phyloP scores from a whole-genome alignment of 2,329 filamentous ascomycete genomes.

The Epichloe baconii region DNA sequence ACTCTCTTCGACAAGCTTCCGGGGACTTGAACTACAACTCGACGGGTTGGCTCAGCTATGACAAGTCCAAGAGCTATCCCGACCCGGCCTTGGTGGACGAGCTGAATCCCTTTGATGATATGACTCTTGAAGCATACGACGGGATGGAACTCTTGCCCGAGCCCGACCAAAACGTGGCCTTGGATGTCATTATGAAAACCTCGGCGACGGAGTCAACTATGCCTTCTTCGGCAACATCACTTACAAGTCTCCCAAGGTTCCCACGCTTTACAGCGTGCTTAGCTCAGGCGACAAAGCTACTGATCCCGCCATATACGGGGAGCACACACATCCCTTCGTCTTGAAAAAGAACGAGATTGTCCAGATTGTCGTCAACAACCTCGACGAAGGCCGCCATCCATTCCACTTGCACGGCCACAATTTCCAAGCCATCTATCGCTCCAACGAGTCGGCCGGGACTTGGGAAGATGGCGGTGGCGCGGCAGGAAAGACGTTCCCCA shows the following conservation, averaged over 20 bases:
- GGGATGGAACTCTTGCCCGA: conserved; percentile 44
- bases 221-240: conserved; percentile 68
- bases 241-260: conserved; percentile 63
- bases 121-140: conserved; percentile 56
- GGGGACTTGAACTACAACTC: conserved; percentile 53
- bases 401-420: conserved; percentile 70
- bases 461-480: conserved; percentile 35
- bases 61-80: conserved; percentile 31
- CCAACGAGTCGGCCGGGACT: conserved; percentile 41
- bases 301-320: conserved; percentile 51
- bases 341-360: conserved; percentile 56
- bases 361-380: conserved; percentile 66
- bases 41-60: conserved; percentile 52
- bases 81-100: conserved; percentile 42
- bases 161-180: conserved; percentile 49
- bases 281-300: conserved; percentile 45
- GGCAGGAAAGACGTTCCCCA: conserved; percentile 31
- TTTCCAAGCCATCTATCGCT: conserved; percentile 56
- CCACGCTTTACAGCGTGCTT: conserved; percentile 65
- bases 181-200: conserved; percentile 52
- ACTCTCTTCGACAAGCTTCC: conserved; percentile 54
- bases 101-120: conserved; percentile 61
- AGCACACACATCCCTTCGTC: conserved; percentile 52
- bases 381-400: conserved; percentile 56
- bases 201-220: conserved; percentile 45